phyloP scores from a whole-genome alignment of 108 stramenopile species.

The Fragilariopsis cylindrus region DNA sequence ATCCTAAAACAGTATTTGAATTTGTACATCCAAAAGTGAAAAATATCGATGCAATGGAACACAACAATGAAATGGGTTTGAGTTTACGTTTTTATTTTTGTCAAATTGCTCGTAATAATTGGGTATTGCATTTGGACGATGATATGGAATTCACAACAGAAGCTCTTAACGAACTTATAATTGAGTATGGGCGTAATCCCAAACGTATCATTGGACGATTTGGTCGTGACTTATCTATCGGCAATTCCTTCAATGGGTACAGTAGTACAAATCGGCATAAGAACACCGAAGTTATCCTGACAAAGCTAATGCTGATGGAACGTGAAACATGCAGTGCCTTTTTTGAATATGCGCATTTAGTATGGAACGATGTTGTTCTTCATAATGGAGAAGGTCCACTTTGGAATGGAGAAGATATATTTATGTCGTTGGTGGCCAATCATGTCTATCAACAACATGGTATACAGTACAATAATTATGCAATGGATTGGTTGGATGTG shows the following conservation, averaged over 20 bases:
- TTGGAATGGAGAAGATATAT: conserved; percentile 58
- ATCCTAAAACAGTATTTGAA: conserved; percentile 39
- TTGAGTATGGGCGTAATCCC: conserved; percentile 36
- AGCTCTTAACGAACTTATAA: conserved; percentile 33
- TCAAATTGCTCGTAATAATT: conserved; percentile 34
- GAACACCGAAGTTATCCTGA: conserved; percentile 40
- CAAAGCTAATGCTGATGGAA: conserved; percentile 54
- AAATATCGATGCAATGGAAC: conserved; percentile 40
- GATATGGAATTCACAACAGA: conserved; percentile 38
- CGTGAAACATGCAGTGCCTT: conserved; percentile 36
- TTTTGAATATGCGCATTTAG: conserved; percentile 39
- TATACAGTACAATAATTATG: conserved; percentile 32
- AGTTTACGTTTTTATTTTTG: conserved; percentile 42
- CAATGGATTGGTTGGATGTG: conserved; percentile 45
- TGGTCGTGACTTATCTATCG: conserved; percentile 21
- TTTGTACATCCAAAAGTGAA: conserved; percentile 39
- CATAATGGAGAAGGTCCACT: conserved; percentile 39
- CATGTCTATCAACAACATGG: conserved; percentile 33
- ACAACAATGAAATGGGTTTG: conserved; percentile 41
- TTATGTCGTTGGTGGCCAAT: conserved; percentile 49
- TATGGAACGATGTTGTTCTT: conserved; percentile 34
- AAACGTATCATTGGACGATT: conserved; percentile 44
- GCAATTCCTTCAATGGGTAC: conserved; percentile 44
- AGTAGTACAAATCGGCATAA: conserved; percentile 19
- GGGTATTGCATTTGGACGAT: conserved; percentile 46